phyloP scores from a whole-genome alignment of 768 basidiomycete genomes.

The Suillus brevipes region DNA sequence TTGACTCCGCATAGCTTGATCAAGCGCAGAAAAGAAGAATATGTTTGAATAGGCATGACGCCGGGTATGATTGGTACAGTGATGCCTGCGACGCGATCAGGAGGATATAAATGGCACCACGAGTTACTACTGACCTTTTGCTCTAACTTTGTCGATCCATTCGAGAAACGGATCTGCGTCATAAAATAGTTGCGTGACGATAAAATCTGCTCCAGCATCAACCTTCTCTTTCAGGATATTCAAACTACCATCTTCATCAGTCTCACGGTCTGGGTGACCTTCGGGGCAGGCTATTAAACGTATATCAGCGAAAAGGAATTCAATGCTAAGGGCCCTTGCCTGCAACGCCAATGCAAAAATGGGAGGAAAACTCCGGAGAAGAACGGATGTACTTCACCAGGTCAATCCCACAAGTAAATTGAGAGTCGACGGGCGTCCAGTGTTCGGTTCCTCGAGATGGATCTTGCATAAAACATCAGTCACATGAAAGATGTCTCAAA shows the following conservation, averaged over 20 bases:
- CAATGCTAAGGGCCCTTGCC: slow-evolving; percentile 43
- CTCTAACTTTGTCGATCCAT: slow-evolving; percentile 76
- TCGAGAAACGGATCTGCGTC: slow-evolving; percentile 83
- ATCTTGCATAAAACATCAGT: slow-evolving; percentile 48
- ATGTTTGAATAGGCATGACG: slow-evolving; percentile 97
- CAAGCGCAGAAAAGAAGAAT: slow-evolving; percentile 88
- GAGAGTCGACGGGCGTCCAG: slow-evolving; percentile 83
- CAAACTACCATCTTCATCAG: slow-evolving; percentile 63
- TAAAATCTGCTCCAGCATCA: slow-evolving; percentile 93
- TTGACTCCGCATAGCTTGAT: slow-evolving; percentile 84
- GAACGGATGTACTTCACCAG: slow-evolving; percentile 89
- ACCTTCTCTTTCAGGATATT: slow-evolving; percentile 81
- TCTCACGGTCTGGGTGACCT: slow-evolving; percentile 67
- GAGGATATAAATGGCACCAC: background rate
- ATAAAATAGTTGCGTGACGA: slow-evolving; percentile 96
- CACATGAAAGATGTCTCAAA: background rate
- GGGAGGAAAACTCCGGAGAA: slow-evolving; percentile 70
- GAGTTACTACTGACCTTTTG: slow-evolving; percentile 52
- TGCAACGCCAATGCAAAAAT: slow-evolving; percentile 95
- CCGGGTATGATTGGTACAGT: slow-evolving; percentile 89
- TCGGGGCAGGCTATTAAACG: slow-evolving; percentile 78
- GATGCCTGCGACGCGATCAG: slow-evolving; percentile 61
- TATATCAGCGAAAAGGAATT: background rate
- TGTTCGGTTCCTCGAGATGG: slow-evolving; percentile 93
- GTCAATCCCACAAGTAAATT: slow-evolving; percentile 83